Evolutionary conservation across 2,329 filamentous ascomycete genomes (phyloP).

Genomic region (Tolypocladium tropicale): DNA sequence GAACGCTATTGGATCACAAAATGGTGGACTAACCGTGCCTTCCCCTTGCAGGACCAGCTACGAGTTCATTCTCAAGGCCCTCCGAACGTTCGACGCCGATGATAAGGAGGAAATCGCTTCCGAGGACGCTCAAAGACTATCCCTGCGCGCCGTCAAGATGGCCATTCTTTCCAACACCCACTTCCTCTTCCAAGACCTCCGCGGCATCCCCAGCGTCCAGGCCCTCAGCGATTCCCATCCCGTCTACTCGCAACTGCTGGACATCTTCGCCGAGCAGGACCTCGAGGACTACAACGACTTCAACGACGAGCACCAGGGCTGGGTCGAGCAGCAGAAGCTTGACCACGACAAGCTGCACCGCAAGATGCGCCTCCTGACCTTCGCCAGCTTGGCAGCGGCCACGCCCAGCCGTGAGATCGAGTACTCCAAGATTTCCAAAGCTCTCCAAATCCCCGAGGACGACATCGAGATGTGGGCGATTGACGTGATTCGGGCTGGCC

Average conservation of each 20-base stretch:
- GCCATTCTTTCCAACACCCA: constrained; percentile 42
- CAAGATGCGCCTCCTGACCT: constrained; percentile 93
- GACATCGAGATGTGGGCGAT: constrained; percentile 99
- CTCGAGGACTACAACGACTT: constrained; percentile 96
- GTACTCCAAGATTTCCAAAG: constrained; percentile 74
- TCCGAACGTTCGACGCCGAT: constrained; percentile 48
- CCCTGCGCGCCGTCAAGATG: constrained; percentile 45
- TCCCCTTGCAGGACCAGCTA: constrained; percentile 48
- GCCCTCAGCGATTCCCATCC: constrained; percentile 77
- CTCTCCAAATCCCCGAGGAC: constrained; percentile 69
- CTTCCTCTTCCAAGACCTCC: constrained; percentile 72
- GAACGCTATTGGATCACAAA: not conserved
- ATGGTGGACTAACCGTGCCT: not conserved
- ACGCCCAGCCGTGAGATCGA: constrained; percentile 78
- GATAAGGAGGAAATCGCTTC: constrained; percentile 45
- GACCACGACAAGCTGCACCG: constrained; percentile 69
- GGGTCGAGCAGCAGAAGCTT: constrained; percentile 65
- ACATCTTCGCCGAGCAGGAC: constrained; percentile 89
- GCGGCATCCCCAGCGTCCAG: constrained; percentile 74
- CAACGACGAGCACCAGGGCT: constrained; percentile 79
- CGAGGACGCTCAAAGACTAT: constrained; percentile 49
- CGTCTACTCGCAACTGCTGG: constrained; percentile 81
- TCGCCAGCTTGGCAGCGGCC: constrained; percentile 78
- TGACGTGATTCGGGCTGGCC: constrained; percentile 88
- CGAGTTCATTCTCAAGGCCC: constrained; percentile 54